Percentiles rank a stretch among this genome's conserved stretches.
phyloP scores from a whole-genome alignment of 2,329 filamentous ascomycete genomes.

The Thelonectria olida region DNA sequence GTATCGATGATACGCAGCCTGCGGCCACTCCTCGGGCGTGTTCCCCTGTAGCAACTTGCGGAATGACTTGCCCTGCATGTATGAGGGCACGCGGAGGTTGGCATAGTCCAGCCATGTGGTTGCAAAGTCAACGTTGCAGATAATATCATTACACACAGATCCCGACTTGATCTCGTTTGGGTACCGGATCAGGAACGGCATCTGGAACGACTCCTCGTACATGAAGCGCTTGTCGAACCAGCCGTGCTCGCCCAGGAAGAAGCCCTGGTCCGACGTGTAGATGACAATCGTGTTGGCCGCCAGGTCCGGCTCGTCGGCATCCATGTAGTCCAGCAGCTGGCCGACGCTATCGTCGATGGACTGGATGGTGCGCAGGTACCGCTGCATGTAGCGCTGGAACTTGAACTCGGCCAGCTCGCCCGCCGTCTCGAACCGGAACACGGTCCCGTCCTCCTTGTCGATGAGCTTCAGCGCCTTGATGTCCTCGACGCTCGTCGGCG shows the following conservation, averaged over 20 bases:
- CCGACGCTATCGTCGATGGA: slow-evolving; percentile 63
- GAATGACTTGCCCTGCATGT: slow-evolving; percentile 63
- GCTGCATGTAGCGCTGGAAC: slow-evolving; percentile 65
- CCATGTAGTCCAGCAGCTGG: slow-evolving; percentile 56
- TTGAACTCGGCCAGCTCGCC: slow-evolving; percentile 61
- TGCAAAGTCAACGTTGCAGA: slow-evolving; percentile 65
- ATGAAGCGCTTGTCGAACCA: slow-evolving; percentile 69
- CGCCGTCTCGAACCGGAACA: slow-evolving; percentile 54
- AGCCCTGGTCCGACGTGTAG: slow-evolving; percentile 65
- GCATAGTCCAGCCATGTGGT: slow-evolving; percentile 60
- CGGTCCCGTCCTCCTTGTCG: slow-evolving; percentile 55
- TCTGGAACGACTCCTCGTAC: slow-evolving; percentile 66
- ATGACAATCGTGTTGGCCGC: slow-evolving; percentile 59
- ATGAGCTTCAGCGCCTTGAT: slow-evolving; percentile 45
- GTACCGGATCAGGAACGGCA: slow-evolving; percentile 61
- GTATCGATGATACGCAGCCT: slow-evolving; percentile 63
- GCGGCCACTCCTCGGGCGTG: slow-evolving; percentile 56
- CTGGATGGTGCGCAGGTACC: slow-evolving; percentile 62
- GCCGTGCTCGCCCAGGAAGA: slow-evolving; percentile 65
- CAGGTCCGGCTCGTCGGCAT: slow-evolving; percentile 47
- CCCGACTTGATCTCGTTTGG: slow-evolving; percentile 51
- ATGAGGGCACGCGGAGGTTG: slow-evolving; percentile 50
- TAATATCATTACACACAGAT: slow-evolving; percentile 55
- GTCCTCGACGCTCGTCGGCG: slow-evolving; percentile 18
- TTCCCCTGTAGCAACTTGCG: slow-evolving; percentile 46